Percentiles rank a stretch among this genome's conserved stretches.
Evolutionary conservation across 148 eudicot species (phyloP).

Genomic region (Limonium bicolor): DNA sequence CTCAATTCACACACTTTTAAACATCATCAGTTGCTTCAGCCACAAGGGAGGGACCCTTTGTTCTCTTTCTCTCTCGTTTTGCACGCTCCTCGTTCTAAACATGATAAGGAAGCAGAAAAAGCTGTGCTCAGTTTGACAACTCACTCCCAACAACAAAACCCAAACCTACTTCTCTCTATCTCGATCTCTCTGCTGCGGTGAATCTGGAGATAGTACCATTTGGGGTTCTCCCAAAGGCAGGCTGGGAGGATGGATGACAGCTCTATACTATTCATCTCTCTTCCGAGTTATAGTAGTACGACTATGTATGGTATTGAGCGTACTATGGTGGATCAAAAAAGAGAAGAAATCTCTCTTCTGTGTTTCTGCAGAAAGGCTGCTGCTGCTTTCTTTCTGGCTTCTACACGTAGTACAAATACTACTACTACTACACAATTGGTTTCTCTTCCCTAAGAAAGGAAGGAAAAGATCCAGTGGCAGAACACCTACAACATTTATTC

Average conservation of each 20-base stretch:
- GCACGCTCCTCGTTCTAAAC: neutral
- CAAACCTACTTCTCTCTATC: too few species aligned
- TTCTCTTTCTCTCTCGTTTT: neutral
- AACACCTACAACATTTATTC: slow-evolving; percentile 3
- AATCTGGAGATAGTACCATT: slow-evolving; percentile 3
- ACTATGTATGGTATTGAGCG: neutral
- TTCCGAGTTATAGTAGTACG: too few species aligned
- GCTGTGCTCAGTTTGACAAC: neutral
- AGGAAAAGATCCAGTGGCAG: slow-evolving; percentile 4
- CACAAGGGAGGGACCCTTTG: slow-evolving; percentile 10
- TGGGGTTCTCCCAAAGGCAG: neutral
- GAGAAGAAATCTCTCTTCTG: neutral
- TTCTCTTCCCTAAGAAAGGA: slow-evolving; percentile 5
- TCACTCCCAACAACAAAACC: too few species aligned
- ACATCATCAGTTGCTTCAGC: slow-evolving; percentile 6
- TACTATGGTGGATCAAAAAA: neutral
- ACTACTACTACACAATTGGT: too few species aligned
- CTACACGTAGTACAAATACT: too few species aligned
- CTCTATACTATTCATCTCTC: too few species aligned
- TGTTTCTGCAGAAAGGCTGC: neutral
- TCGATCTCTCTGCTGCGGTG: too few species aligned
- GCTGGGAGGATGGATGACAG: neutral
- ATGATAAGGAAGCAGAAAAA: neutral
- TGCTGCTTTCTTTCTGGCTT: neutral
- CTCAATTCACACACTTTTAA: slow-evolving; percentile 1